Conservation (phyloP, 163 green algal species). For the Scenedesmus sp. region DNA sequence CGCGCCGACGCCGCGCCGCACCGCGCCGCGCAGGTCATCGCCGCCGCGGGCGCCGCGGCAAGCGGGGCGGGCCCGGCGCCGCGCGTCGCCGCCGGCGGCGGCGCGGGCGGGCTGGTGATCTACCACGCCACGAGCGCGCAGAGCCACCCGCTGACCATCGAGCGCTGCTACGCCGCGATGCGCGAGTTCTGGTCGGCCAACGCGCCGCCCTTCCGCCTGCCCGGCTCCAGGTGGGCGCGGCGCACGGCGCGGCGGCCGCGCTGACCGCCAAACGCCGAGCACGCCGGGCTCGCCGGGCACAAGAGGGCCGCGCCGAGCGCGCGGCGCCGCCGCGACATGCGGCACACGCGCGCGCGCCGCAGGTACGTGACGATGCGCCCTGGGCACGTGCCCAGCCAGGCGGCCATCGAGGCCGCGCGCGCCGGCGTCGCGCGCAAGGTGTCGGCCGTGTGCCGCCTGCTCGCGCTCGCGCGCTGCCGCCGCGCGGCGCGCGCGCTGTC, state of each 20-base stretch:
- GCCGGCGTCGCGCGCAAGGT: not conserved
- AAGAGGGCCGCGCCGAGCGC: not conserved
- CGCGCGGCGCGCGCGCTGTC: not conserved
- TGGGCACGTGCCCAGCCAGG: not conserved
- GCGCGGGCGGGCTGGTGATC: not conserved
- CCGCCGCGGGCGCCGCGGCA: too few relatives aligned
- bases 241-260: too few relatives aligned
- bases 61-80: too few relatives aligned
- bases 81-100: too few relatives aligned
- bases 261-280: too few relatives aligned
- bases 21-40: too few relatives aligned
- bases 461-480: not conserved
- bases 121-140: not conserved
- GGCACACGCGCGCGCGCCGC: not conserved
- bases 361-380: not conserved
- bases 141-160: not conserved
- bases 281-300: not conserved
- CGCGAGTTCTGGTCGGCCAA: not conserved
- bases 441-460: not conserved
- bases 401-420: not conserved
- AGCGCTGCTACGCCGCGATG: not conserved
- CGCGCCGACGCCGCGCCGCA: too few relatives aligned
- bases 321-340: not conserved
- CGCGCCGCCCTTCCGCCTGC: slow-evolving; percentile 10
- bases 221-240: not conserved